phyloP scores from a whole-genome alignment of 1,284 basidiomycete genomes.

The Blastosporella zonata region DNA sequence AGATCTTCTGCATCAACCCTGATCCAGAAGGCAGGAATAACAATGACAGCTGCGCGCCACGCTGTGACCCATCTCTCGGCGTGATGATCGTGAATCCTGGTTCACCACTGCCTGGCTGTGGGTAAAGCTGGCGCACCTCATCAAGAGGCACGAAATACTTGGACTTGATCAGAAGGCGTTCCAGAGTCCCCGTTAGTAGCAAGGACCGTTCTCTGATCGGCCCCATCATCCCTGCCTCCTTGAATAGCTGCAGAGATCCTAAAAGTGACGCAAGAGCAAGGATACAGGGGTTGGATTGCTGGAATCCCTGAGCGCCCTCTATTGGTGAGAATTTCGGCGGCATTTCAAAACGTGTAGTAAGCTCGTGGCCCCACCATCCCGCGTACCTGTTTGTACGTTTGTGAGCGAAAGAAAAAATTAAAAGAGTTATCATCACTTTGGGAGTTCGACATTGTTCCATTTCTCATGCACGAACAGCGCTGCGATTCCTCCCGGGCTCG shows the following conservation, averaged over 20 bases:
- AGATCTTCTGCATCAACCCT: conserved; percentile 71
- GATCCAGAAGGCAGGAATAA: conserved; percentile 66
- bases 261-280: conserved; percentile 78
- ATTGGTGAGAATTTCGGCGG: conserved; percentile 80
- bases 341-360: conserved; percentile 89
- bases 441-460: conserved; percentile 59
- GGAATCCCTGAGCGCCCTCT: conserved; percentile 90
- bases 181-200: conserved; percentile 70
- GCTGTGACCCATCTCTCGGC: conserved; percentile 58
- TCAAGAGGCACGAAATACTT: conserved; percentile 55
- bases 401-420: conserved; percentile 15
- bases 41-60: conserved; percentile 86
- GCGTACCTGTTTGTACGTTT: conserved; percentile 57
- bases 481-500: conserved; percentile 94
- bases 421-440: conserved; percentile 42
- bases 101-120: conserved; percentile 22
- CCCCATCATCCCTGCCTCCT: conserved; percentile 71
- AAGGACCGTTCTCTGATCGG: conserved; percentile 69
- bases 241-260: conserved; percentile 80
- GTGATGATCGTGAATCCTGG: conserved; percentile 87
- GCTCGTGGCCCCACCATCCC: conserved; percentile 98
- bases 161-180: conserved; percentile 58
- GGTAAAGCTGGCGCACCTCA: conserved; percentile 35
- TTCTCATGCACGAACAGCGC: conserved; percentile 88
- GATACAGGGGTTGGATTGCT: conserved; percentile 91